phyloP scores from a whole-genome alignment of 139 green algal species.

The Yamagishiella unicocca region DNA sequence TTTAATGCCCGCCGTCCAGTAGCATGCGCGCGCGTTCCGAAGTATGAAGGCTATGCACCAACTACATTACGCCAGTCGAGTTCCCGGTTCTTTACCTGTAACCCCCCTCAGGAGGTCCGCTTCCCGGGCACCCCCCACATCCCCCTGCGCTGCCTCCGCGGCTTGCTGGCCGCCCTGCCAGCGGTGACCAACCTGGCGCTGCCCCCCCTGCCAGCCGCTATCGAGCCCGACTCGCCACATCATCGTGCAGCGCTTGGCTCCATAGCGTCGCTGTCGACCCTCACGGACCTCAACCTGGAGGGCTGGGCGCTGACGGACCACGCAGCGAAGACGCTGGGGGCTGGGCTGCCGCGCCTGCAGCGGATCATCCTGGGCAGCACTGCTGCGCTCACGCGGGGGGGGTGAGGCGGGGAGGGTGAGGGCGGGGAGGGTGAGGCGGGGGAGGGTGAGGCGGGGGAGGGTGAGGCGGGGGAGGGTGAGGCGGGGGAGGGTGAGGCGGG shows the following conservation, averaged over 20 bases:
- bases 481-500: background rate
- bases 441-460: background rate
- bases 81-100: no score
- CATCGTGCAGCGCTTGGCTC: background rate
- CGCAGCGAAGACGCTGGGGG: background rate
- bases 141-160: conserved; percentile 3
- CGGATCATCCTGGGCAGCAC: background rate
- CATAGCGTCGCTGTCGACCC: background rate
- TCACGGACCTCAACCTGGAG: conserved; percentile 32
- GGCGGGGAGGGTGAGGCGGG: no score
- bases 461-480: background rate
- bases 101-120: conserved; percentile 22
- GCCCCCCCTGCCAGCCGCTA: background rate
- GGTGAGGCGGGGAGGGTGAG: background rate
- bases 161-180: conserved; percentile 1
- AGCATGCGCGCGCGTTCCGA: no score
- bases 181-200: background rate
- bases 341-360: background rate
- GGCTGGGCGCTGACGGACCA: conserved; percentile 11
- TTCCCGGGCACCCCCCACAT: conserved; percentile 19
- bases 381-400: background rate
- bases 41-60: no score
- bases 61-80: no score
- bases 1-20: no score
- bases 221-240: background rate